Evolutionary conservation across 106 monocot genomes (phyloP).

Genomic region (Dioscorea zingiberensis): DNA sequence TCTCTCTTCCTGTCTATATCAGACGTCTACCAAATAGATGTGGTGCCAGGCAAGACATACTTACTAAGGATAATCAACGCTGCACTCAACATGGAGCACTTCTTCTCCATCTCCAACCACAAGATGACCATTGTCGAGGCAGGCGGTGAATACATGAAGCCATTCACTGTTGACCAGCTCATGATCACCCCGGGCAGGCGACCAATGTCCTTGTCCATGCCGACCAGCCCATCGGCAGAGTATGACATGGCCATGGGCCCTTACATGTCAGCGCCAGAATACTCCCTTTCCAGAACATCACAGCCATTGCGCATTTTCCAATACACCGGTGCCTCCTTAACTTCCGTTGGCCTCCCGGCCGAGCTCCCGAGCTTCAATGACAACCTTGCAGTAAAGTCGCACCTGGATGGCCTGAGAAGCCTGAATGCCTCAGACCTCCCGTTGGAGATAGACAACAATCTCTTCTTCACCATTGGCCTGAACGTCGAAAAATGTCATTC

Average conservation of each 20-base stretch:
- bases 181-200: constrained; percentile 35
- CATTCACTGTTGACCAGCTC: constrained; percentile 17
- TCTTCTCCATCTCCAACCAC: constrained; percentile 36
- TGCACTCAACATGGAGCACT: constrained; percentile 32
- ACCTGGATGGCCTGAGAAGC: constrained; percentile 17
- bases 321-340: constrained; percentile 16
- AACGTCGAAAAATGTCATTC: constrained; percentile 19
- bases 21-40: constrained; percentile 28
- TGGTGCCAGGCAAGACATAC: constrained; percentile 29
- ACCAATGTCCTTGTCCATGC: constrained; percentile 32
- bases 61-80: constrained; percentile 31
- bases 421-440: constrained; percentile 24
- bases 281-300: constrained; percentile 32
- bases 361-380: constrained; percentile 29
- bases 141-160: constrained; percentile 33
- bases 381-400: constrained; percentile 10
- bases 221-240: constrained; percentile 16
- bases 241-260: constrained; percentile 35
- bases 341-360: constrained; percentile 3
- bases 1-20: not conserved
- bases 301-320: constrained; percentile 29
- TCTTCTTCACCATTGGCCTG: constrained; percentile 34
- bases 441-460: constrained; percentile 16
- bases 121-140: constrained; percentile 34
- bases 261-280: constrained; percentile 20